Percentiles rank a stretch among this genome's conserved stretches.
Conservation (phyloP, 192 early-diverging fungal genomes). For the Linnemannia hyalina region DNA sequence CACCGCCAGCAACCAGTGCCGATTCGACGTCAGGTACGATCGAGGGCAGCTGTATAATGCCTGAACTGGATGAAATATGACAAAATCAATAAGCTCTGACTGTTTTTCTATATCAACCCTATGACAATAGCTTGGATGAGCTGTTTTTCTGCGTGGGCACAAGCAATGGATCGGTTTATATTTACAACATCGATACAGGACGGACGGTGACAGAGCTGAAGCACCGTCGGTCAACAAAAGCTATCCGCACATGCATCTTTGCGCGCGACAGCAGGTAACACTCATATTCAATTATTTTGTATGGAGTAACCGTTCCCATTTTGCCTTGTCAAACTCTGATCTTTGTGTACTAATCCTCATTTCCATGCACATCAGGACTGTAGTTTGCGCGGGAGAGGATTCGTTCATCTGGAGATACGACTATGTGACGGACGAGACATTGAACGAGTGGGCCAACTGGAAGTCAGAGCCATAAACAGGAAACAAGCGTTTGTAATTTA, state of each 20-base stretch:
- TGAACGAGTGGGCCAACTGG: constrained; percentile 79
- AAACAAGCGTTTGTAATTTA: not conserved
- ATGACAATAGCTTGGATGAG: constrained; percentile 76
- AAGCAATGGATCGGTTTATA: constrained; percentile 75
- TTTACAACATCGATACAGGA: constrained; percentile 80
- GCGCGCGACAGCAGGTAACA: constrained; percentile 78
- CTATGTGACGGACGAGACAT: constrained; percentile 79
- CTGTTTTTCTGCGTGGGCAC: constrained; percentile 82
- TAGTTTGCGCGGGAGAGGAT: constrained; percentile 82
- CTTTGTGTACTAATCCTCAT: no score
- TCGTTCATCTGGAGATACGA: constrained; percentile 89
- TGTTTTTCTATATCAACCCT: constrained; percentile 9
- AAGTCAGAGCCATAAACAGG: constrained; percentile 28
- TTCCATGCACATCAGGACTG: constrained; percentile 57
- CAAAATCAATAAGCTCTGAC: not conserved
- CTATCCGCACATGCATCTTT: constrained; percentile 85
- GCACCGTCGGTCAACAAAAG: constrained; percentile 83
- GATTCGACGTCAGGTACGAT: constrained; percentile 60
- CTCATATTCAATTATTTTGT: no score
- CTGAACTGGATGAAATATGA: not conserved
- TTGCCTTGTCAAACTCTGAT: no score
- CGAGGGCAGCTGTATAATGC: not conserved
- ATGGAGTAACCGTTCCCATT: no score
- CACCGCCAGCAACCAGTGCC: constrained; percentile 54
- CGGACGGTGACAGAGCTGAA: constrained; percentile 71